phyloP scores from a whole-genome alignment of 1,139 yeast species.

The Taiozyma sp. region DNA sequence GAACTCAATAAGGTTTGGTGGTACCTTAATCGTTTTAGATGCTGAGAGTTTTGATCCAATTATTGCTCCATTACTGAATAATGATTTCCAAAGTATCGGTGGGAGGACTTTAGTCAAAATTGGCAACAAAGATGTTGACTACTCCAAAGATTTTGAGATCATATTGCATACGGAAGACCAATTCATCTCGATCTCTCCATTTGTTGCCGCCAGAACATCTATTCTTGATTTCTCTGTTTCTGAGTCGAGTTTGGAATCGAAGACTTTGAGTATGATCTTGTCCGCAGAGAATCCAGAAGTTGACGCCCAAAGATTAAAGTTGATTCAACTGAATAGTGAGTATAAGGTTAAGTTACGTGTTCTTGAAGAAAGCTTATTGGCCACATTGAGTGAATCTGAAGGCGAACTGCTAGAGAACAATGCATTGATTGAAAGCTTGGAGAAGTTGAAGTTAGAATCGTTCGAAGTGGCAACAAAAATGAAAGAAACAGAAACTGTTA shows the following conservation, averaged over 20 bases:
- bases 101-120: constrained; percentile 61
- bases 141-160: constrained; percentile 57
- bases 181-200: constrained; percentile 41
- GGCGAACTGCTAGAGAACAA: constrained; percentile 70
- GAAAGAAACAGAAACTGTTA: constrained; percentile 45
- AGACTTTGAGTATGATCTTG: constrained; percentile 55
- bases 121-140: constrained; percentile 63
- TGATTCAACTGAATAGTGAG: constrained; percentile 52
- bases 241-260: constrained; percentile 55
- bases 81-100: constrained; percentile 60
- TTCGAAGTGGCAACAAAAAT: constrained; percentile 48
- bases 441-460: constrained; percentile 60
- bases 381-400: constrained; percentile 48
- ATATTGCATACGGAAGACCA: constrained; percentile 60
- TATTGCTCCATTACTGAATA: constrained; percentile 53
- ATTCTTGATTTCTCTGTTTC: constrained; percentile 71
- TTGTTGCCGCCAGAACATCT: constrained; percentile 55
- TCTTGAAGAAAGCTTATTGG: constrained; percentile 59
- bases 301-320: constrained; percentile 49
- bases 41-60: constrained; percentile 80
- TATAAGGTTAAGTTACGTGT: constrained; percentile 47
- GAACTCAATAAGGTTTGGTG: constrained; percentile 82
- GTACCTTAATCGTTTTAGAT: constrained; percentile 63
- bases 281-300: constrained; percentile 59
- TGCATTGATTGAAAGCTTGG: constrained; percentile 52